Base-by-base conservation (phyloP, 176 grass and related monocot genomes). In the Ananas comosus region DNA sequence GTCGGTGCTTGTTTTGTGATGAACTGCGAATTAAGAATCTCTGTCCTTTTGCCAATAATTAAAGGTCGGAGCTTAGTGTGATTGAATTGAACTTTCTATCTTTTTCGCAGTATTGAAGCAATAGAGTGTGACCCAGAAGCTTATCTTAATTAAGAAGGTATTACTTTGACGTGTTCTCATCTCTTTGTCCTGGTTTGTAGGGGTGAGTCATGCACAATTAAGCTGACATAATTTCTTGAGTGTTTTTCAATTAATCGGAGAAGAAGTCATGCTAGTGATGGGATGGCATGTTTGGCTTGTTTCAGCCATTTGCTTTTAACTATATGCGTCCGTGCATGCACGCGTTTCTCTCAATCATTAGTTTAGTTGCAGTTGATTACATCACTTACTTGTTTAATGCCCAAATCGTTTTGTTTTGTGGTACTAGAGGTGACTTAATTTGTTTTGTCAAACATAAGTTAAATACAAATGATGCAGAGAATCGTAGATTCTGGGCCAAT, bases 31-130 rank as follows among this genome's bases (percentile, higher is more conserved):
- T 25, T 16, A 73, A 76, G 48, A 67, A 67, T 74, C 2, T 80
- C 29, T 74, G 56, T 58, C 54, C 13, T 52, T 73, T 87, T 9
- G 17, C 73, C 48, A 12, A 28, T 53, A 71, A 74, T 57, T 42
- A 42, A 42, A 42, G 33, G 33, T 42, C 33, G 33, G 33, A 42
- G 33, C 33, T 42, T 42, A 42, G 33, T 42, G 33, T 42, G 33
- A 42, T 42, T 42, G 33, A 42, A 42, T 42, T 7, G 33, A 42
- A 42, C 33, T 42, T 42, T 42, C 33, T 0, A 42, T 42, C 33
- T 42, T 42, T 42, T 42, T 42, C 6, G 4, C 33, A 42, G 33
- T 7, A 42, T 42, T 42, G 33, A 7, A 42, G 33, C 33, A 42
- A 42, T 42, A 42, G 33, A 42, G 33, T 42, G 33, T 8, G 4